Base-by-base conservation (phyloP, 352 stramenopile genomes). In the Pythium plurisporium region DNA sequence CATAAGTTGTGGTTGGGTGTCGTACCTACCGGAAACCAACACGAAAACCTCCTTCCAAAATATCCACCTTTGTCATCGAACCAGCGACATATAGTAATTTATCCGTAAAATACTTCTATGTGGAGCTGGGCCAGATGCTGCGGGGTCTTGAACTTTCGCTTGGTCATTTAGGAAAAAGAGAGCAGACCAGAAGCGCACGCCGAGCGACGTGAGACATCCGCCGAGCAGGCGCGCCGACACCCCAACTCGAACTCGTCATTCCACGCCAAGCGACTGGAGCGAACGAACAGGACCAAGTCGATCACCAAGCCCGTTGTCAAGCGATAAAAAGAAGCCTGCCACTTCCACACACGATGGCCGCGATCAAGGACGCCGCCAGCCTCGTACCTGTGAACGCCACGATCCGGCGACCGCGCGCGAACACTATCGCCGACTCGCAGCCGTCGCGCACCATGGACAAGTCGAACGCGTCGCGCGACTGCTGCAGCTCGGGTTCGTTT, bases 161-260 rank as follows among this genome's bases (percentile, higher is more conserved):
- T 50, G 62, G 56, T 81, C 78, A 89, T 58, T 89, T 70, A 70
- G 67, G 67, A 89, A 89, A 83, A 86, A 76, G 65, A 50, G 37
- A 38, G 38, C 36, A 30, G 50, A 48, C 34, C 20, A 38, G 27
- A 37, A 57, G 38, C 23, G 19, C 42, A 26, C 25, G 40, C 17
- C n/a, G 30, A 14, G 9, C 8, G 17, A 7, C 37, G 37, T 44
- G 37, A 44, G 37, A 44, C 37, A 44, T 44, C 37, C 14, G 19
- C 37, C 7, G 37, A 23, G 19, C 8, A 23, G 19, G 8, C 37
- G 8, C 8, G 37, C 17, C 8, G 19, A 44, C 37, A 44, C 9
- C 37, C 37, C 14, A 44, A 44, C 14, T 17, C 37, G 14, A 44
- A 25, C 15, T 26, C 41, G 41, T 47, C 41, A 30, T 29, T 30